Percentiles rank a stretch among this genome's conserved stretches.
Evolutionary conservation across 129 eudicot species (phyloP).

Genomic region (Flaveria trinervia): DNA sequence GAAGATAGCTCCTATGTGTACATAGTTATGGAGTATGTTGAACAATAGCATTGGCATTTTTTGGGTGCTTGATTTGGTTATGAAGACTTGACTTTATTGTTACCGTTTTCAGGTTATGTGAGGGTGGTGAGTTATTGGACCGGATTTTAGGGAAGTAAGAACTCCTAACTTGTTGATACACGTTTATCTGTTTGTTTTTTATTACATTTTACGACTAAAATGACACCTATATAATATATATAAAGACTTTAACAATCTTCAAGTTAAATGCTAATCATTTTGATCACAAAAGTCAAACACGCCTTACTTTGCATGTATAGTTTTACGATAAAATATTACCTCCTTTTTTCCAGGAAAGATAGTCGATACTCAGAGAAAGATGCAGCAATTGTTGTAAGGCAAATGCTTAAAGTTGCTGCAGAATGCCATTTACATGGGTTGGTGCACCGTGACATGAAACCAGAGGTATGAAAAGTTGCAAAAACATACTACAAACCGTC

Average conservation of each 20-base stretch:
- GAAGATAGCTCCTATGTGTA: slow-evolving; percentile 90
- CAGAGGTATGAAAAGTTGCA: slow-evolving; percentile 60
- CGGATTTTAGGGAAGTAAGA: slow-evolving; percentile 91
- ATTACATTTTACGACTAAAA: not conserved
- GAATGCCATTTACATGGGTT: slow-evolving; percentile 96
- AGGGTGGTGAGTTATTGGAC: slow-evolving; percentile 96
- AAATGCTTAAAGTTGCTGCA: slow-evolving; percentile 98
- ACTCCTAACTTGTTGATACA: slow-evolving; percentile 18
- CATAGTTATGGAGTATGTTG: slow-evolving; percentile 97
- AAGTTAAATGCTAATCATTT: slow-evolving; percentile 8
- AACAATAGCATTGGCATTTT: slow-evolving; percentile 3
- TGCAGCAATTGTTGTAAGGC: slow-evolving; percentile 90
- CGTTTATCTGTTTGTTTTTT: slow-evolving; percentile 3
- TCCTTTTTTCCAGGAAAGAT: slow-evolving; percentile 68
- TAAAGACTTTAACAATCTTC: slow-evolving; percentile 10
- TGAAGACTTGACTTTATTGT: slow-evolving; percentile 15
- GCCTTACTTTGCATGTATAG: not conserved
- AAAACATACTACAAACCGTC: not conserved
- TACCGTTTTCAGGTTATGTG: slow-evolving; percentile 70
- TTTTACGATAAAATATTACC: slow-evolving; percentile 5
- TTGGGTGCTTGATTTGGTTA: not conserved
- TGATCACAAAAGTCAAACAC: slow-evolving; percentile 20
- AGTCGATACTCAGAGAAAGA: slow-evolving; percentile 97
- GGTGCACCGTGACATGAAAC: slow-evolving; percentile 99
- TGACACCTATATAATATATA: not conserved